Percentiles rank a stretch among this genome's conserved stretches.
Conservation (phyloP, 169 alveolate species). For the Eimeria mitis region DNA sequence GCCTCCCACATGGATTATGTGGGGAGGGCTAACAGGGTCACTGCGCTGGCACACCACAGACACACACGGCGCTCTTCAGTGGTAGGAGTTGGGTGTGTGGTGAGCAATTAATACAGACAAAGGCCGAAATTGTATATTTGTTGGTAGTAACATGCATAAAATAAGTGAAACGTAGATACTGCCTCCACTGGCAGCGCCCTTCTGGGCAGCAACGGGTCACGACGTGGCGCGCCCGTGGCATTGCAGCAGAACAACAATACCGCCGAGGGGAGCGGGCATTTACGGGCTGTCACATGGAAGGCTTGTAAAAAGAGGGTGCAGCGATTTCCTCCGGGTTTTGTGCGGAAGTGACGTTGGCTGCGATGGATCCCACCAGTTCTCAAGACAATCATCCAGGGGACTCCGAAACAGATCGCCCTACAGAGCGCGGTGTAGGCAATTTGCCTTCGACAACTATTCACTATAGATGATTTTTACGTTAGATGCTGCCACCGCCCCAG, state of each 20-base stretch:
- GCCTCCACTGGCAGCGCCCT: background rate
- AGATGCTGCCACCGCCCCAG: background rate
- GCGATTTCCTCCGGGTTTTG: background rate
- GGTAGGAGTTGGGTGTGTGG: background rate
- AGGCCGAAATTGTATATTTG: background rate
- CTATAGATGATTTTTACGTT: background rate
- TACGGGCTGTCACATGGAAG: background rate
- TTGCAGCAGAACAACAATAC: background rate
- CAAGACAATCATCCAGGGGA: background rate
- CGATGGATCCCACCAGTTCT: slow-evolving; percentile 32
- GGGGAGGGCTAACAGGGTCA: background rate
- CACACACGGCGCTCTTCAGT: background rate
- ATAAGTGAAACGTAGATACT: background rate
- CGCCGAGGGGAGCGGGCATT: background rate
- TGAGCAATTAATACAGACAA: background rate
- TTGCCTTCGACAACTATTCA: background rate
- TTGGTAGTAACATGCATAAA: background rate
- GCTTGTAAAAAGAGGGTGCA: background rate
- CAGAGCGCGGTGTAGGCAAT: background rate
- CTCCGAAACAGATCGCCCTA: slow-evolving; percentile 18
- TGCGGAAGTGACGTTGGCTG: background rate
- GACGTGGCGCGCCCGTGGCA: background rate
- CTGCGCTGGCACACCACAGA: slow-evolving; percentile 3
- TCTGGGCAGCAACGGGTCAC: background rate
- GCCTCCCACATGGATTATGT: background rate